phyloP scores from a whole-genome alignment of 78 protist genomes.

The Carpediemonas membranifera region DNA sequence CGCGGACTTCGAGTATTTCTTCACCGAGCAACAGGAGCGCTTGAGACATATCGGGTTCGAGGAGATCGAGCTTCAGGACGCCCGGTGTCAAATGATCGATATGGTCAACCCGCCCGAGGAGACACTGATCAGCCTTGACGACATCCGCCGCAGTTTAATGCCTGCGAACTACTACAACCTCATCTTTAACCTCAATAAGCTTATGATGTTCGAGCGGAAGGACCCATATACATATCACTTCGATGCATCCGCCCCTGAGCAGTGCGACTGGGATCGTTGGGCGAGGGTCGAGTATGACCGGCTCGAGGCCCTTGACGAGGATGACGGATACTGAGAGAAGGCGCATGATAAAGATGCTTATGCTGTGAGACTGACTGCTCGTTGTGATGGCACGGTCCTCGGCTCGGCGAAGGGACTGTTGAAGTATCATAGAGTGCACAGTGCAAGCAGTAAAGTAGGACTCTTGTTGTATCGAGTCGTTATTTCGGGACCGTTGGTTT shows the following conservation, averaged over 20 bases:
- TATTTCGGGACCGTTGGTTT: neutral
- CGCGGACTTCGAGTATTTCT: slow-evolving; percentile 60
- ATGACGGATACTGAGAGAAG: too few species aligned
- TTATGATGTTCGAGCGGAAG: slow-evolving; percentile 54
- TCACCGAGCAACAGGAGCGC: slow-evolving; percentile 53
- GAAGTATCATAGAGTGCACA: too few species aligned
- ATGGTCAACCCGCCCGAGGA: neutral
- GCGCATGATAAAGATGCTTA: too few species aligned
- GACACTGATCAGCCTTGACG: neutral
- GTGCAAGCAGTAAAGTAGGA: too few species aligned
- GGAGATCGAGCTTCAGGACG: slow-evolving; percentile 38
- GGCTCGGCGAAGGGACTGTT: too few species aligned
- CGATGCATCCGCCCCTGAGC: neutral
- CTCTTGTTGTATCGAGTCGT: too few species aligned
- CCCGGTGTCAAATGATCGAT: slow-evolving; percentile 43
- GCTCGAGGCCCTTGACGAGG: too few species aligned
- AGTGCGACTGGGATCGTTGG: too few species aligned
- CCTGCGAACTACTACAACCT: slow-evolving; percentile 53
- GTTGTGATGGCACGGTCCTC: too few species aligned
- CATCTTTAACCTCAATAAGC: slow-evolving; percentile 58
- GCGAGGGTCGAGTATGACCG: too few species aligned
- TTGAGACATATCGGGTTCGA: slow-evolving; percentile 38
- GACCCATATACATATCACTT: slow-evolving; percentile 42
- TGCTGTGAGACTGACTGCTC: too few species aligned
- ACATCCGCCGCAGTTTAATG: neutral